Base-by-base conservation (phyloP, 768 basidiomycete genomes). In the Hydnomerulius pinastri region DNA sequence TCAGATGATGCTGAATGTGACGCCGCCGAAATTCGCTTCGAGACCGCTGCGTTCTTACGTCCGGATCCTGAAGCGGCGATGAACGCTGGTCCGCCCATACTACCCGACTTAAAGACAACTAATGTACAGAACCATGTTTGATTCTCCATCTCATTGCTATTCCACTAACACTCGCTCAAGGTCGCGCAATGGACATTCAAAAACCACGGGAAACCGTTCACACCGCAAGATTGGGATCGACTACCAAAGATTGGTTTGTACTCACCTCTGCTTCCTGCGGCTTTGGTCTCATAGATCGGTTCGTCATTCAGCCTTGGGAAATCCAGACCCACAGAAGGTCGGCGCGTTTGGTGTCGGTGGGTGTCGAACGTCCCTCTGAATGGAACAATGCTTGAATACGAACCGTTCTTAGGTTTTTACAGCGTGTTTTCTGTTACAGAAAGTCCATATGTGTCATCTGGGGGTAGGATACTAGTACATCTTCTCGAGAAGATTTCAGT, bases 281-380 rank as follows among this genome's bases (percentile, higher is more conserved):
- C 6, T 1, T 1, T 4, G 12, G 7, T 17, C 24, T 21, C 20
- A 35, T 36, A 37, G 27, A 33, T 50, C 29, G 2, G 28, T 18
- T 21, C 13, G 47, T 2, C n/a, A 20, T 55, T 50, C 57, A 85
- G 95, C 94, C 9, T 88, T 92, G 60, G 94, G 95, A 0, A 97
- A 98, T 64, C 94, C 94, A 0, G 90, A 94, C 57, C 91, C 95
- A 66, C 85, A 88, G 68, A 94, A 93, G 74, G 93, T 98, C 40
- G 95, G 96, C 12, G 92, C 93, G n/a, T 92, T 92, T 58, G 91
- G 90, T 49, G 89, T 90, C n/a, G 87, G 86, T 81, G 51, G 48
- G 80, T 48, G 20, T 4, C 11, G 23, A 11, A 1, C 12, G 8
- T 18, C 10, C 29, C 23, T 6, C 20, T 13, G n/a, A 27, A 9